Evolutionary conservation across 2,329 filamentous ascomycete genomes (phyloP).

Genomic region (Colletotrichum sp.): DNA sequence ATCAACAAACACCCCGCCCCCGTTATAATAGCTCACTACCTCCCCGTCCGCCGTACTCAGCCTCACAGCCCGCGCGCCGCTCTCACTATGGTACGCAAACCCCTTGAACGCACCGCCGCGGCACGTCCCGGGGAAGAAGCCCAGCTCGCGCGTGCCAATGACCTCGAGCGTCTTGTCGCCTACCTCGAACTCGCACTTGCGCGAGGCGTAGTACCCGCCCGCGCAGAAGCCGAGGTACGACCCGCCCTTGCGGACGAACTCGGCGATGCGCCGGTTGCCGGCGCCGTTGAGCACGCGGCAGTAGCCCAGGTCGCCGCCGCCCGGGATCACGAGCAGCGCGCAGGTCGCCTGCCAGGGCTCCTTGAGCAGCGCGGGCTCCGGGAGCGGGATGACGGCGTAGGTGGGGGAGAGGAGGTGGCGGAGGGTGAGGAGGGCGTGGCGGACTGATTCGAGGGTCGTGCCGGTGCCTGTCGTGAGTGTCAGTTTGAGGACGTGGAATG

Average conservation of each 20-base stretch:
- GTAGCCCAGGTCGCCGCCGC: conserved; percentile 92
- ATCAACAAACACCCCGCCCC: conserved; percentile 91
- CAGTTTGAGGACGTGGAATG: conserved; percentile 29
- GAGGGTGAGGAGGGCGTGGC: conserved; percentile 86
- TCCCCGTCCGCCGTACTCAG: conserved; percentile 61
- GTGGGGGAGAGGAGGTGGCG: conserved; percentile 85
- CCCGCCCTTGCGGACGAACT: conserved; percentile 86
- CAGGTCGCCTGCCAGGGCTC: conserved; percentile 92
- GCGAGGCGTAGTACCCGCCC: conserved; percentile 87
- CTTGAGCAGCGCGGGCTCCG: conserved; percentile 78
- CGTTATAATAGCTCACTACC: conserved; percentile 89
- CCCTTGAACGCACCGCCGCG: conserved; percentile 87
- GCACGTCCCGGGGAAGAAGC: conserved; percentile 86
- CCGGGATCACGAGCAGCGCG: conserved; percentile 88
- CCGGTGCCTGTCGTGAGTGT: conserved; percentile 68
- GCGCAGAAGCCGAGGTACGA: conserved; percentile 92
- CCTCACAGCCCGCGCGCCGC: conserved; percentile 75
- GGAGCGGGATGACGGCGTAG: conserved; percentile 90
- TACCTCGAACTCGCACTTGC: conserved; percentile 89
- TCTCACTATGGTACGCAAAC: conserved; percentile 90
- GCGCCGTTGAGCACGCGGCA: conserved; percentile 86
- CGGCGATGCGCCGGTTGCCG: conserved; percentile 82
- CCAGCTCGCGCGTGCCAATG: conserved; percentile 81
- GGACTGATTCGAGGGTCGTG: conserved; percentile 85
- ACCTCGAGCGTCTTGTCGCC: conserved; percentile 79